Percentiles rank a stretch among this genome's conserved stretches.
Conservation (phyloP, 257 asterid species). For the Salvia splendens region DNA sequence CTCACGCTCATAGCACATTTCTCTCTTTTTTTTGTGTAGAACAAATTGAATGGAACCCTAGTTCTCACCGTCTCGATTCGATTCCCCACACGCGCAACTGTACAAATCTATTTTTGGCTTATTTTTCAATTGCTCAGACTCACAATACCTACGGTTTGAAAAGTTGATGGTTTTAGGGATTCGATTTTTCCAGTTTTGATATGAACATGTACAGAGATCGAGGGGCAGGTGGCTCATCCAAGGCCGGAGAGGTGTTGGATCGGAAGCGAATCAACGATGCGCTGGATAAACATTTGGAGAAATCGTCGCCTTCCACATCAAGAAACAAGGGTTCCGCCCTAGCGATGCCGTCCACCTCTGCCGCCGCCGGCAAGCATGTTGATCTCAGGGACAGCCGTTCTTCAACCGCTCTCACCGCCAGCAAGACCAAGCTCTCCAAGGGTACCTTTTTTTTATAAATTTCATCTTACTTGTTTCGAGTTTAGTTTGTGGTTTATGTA, state of each 20-base stretch:
- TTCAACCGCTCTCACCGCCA: constrained; percentile 45
- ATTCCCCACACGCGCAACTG: constrained; percentile 18
- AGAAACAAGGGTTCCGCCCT: constrained; percentile 63
- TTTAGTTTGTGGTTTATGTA: background rate
- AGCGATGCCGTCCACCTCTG: constrained; percentile 61
- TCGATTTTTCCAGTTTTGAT: constrained; percentile 16
- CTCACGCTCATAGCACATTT: too few species aligned
- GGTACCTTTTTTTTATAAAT: constrained; percentile 38
- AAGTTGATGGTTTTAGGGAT: constrained; percentile 24
- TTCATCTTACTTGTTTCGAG: background rate
- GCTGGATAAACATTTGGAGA: constrained; percentile 90
- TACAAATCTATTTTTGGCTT: constrained; percentile 25
- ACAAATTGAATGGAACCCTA: constrained; percentile 42
- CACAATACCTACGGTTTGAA: background rate
- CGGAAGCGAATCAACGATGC: constrained; percentile 97
- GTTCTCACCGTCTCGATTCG: constrained; percentile 27
- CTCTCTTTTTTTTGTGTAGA: too few species aligned
- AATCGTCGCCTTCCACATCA: constrained; percentile 82
- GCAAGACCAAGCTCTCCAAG: constrained; percentile 73
- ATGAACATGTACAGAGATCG: constrained; percentile 78
- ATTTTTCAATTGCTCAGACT: constrained; percentile 3
- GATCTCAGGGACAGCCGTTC: constrained; percentile 62
- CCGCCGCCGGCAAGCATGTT: constrained; percentile 52
- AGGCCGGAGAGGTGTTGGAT: constrained; percentile 85
- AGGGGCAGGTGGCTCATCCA: constrained; percentile 68